Evolutionary conservation across 805 yeast genomes (phyloP).

Genomic region (Cyberlindnera saturnus): DNA sequence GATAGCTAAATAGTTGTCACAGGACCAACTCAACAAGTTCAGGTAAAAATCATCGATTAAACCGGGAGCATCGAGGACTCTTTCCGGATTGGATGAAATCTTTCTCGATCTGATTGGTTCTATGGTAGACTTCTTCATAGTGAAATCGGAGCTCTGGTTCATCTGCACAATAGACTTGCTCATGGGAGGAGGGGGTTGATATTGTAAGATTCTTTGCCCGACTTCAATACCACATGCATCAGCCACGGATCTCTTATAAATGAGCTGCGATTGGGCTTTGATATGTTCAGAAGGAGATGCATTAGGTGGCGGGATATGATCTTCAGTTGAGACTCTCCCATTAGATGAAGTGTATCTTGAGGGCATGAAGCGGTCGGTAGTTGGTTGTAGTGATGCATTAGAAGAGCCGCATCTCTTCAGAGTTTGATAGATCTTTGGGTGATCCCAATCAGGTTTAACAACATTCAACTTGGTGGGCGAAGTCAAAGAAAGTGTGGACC

Average conservation of each 20-base stretch:
- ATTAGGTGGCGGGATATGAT: slow-evolving; percentile 35
- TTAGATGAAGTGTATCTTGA: slow-evolving; percentile 44
- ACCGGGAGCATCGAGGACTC: slow-evolving; percentile 95
- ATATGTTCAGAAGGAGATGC: slow-evolving; percentile 40
- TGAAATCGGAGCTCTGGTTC: slow-evolving; percentile 17
- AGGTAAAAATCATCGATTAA: slow-evolving; percentile 87
- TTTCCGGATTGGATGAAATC: slow-evolving; percentile 82
- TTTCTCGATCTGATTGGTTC: slow-evolving; percentile 68
- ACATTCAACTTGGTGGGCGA: slow-evolving; percentile 44
- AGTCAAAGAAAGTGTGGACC: slow-evolving; percentile 33
- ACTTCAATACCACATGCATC: slow-evolving; percentile 89
- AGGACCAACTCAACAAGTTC: slow-evolving; percentile 84
- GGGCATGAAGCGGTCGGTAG: slow-evolving; percentile 58
- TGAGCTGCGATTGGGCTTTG: slow-evolving; percentile 35
- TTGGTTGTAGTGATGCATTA: slow-evolving; percentile 14
- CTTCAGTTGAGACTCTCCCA: slow-evolving; percentile 37
- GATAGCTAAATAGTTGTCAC: slow-evolving; percentile 73
- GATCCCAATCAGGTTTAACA: slow-evolving; percentile 33
- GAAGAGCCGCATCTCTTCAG: slow-evolving; percentile 18
- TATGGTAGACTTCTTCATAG: slow-evolving; percentile 31
- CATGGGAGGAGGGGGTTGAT: slow-evolving; percentile 80
- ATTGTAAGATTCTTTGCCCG: slow-evolving; percentile 77
- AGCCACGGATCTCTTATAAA: slow-evolving; percentile 78
- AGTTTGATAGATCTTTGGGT: slow-evolving; percentile 15
- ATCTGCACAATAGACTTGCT: slow-evolving; percentile 20